Conservation (phyloP, 352 stramenopile genomes). For the Phytopythium kandeliae region DNA sequence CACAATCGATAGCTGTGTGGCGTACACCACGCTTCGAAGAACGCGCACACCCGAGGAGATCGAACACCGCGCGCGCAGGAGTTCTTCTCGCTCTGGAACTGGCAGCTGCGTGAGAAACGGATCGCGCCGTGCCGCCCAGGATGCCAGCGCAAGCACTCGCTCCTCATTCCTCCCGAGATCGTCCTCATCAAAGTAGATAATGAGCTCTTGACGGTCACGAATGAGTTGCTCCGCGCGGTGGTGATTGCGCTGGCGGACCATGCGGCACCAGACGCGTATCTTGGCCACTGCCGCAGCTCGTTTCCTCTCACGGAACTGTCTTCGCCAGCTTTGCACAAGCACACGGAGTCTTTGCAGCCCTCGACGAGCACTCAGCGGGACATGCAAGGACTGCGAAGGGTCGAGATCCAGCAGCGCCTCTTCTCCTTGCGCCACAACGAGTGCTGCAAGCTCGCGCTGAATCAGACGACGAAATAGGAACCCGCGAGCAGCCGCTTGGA, state of each 20-base stretch:
- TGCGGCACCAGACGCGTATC: constrained; percentile 74
- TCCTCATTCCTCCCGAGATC: background rate
- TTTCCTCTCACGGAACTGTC: constrained; percentile 43
- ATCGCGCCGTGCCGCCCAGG: constrained; percentile 44
- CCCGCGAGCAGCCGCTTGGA: constrained; percentile 51
- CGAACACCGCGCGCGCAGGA: constrained; percentile 42
- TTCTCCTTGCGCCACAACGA: constrained; percentile 39
- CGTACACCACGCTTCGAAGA: constrained; percentile 13
- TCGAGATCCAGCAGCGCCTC: constrained; percentile 39
- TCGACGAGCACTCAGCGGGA: constrained; percentile 28
- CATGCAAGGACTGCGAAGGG: constrained; percentile 18
- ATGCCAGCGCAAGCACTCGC: constrained; percentile 51
- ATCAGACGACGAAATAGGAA: constrained; percentile 55
- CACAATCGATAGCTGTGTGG: background rate
- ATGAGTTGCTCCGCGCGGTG: constrained; percentile 50
- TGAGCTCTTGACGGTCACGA: constrained; percentile 51
- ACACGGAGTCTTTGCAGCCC: constrained; percentile 44
- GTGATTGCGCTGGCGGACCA: constrained; percentile 60
- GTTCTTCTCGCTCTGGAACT: constrained; percentile 27
- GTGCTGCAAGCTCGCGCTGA: constrained; percentile 33
- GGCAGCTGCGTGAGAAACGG: constrained; percentile 60
- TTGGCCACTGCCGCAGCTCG: constrained; percentile 66
- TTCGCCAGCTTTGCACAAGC: constrained; percentile 52
- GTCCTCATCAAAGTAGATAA: constrained; percentile 54
- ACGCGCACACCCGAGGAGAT: constrained; percentile 48